Evolutionary conservation across 805 yeast species (phyloP).

Genomic region (Pichia sporocuriosa): DNA sequence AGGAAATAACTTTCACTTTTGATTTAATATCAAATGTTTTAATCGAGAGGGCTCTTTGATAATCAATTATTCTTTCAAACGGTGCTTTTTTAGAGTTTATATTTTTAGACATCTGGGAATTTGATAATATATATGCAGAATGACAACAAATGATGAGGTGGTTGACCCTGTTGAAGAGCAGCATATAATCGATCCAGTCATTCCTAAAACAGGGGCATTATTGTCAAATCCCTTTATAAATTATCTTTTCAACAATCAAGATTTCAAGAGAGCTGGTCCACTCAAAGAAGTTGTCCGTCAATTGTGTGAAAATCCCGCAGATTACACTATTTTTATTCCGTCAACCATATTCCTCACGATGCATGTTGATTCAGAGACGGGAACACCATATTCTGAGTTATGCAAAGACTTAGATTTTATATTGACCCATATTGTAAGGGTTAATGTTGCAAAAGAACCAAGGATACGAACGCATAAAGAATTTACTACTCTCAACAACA

Average conservation of each 20-base stretch:
- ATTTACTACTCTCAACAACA: conserved; percentile 47
- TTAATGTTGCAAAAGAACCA: conserved; percentile 18
- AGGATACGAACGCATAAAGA: conserved; percentile 13
- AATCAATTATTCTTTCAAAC: no score
- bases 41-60: no score
- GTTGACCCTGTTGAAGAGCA: background rate
- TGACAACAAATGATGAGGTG: background rate
- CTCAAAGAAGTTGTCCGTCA: conserved; percentile 38
- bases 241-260: conserved; percentile 60
- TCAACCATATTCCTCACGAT: conserved; percentile 40
- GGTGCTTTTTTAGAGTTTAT: no score
- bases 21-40: no score
- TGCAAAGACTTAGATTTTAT: conserved; percentile 57
- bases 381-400: conserved; percentile 39
- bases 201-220: conserved; percentile 15
- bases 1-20: no score
- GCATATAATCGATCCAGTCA: no score
- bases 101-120: no score
- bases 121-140: no score
- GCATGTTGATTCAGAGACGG: conserved; percentile 33
- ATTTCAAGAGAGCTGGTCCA: conserved; percentile 39
- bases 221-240: conserved; percentile 59
- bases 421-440: conserved; percentile 51
- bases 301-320: conserved; percentile 38
- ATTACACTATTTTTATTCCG: conserved; percentile 62